These are phyloP conservation scores for Rhinocladiella similis DNA, from an alignment of 2,329 filamentous ascomycete genomes.

Conservation along the genomic window DNA sequence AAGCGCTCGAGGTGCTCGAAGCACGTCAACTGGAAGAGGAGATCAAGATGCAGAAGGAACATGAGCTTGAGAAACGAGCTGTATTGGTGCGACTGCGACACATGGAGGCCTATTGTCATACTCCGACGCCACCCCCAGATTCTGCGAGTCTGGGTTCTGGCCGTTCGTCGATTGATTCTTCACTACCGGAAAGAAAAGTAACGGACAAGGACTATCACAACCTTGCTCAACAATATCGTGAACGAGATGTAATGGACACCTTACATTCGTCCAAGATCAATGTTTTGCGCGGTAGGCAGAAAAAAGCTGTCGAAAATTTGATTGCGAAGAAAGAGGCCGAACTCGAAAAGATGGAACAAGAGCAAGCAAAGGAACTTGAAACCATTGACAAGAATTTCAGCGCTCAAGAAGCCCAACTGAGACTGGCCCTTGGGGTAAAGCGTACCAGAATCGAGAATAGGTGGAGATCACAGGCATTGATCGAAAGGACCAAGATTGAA, in stretches of 20 bases:
- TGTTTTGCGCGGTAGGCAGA: slow-evolving; percentile 48
- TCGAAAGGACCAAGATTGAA: slow-evolving; percentile 42
- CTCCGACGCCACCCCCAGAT: slow-evolving; percentile 38
- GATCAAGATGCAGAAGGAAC: slow-evolving; percentile 46
- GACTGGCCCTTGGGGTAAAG: slow-evolving; percentile 37
- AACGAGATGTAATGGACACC: slow-evolving; percentile 44
- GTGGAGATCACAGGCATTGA: slow-evolving; percentile 46
- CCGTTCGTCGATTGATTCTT: slow-evolving; percentile 22
- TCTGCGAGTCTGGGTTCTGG: slow-evolving; percentile 29
- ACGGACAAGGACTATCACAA: slow-evolving; percentile 45
- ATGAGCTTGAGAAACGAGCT: slow-evolving; percentile 44
- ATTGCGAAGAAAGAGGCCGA: slow-evolving; percentile 42
- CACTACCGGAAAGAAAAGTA: slow-evolving; percentile 35
- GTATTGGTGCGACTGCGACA: slow-evolving; percentile 46
- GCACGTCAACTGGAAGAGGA: slow-evolving; percentile 46
- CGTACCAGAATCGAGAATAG: slow-evolving; percentile 37
- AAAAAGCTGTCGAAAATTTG: slow-evolving; percentile 41
- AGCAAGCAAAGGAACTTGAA: slow-evolving; percentile 35
- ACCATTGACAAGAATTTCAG: slow-evolving; percentile 34
- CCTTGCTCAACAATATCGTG: slow-evolving; percentile 46
- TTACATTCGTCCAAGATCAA: slow-evolving; percentile 48
- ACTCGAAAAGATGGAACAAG: slow-evolving; percentile 36
- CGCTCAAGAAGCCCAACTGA: slow-evolving; percentile 33
- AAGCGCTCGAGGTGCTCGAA: slow-evolving; percentile 40
- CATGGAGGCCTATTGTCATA: slow-evolving; percentile 49